Evolutionary conservation across 192 early-diverging fungal genomes (phyloP), one percentile per base, ranked within the genome.

Genomic region (Backusella westeae): DNA sequence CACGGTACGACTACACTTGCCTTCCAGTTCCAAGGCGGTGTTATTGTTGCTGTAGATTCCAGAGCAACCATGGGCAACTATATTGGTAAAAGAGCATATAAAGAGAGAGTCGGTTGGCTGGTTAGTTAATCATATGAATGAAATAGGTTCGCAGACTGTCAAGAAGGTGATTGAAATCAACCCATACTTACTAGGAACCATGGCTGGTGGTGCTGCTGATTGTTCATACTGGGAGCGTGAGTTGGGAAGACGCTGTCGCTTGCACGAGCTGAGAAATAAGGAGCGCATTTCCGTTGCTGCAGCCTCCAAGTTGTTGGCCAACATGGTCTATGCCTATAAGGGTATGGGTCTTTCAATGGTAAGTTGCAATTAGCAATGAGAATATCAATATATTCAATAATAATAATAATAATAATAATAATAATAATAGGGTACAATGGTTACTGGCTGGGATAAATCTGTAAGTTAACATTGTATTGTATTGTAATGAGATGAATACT

Each of bases 121-220:
- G 32, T 32, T 32, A 32, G 32, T 3, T 32, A 32, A 32, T 3
- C 32, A 67, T 70, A 49, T 75, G 21, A n/a, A 39, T 44, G 32
- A 66, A 56, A 23, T 89, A 94, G 94, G 94, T 49, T 96, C 97
- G 41, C 95, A 97, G 83, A 92, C 91, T 23, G 96, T 99, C 38
- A 98, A 98, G 78, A 99, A 99, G 85, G 92, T 99, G 17, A 98
- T 99, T 83, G 97, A 99, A 80, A 99, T 99, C 78, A 99, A 98
- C 86, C 96, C 95, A 56, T 98, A 96, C 78, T 86, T 99, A 74
- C 87, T 99, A 42, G 98, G 97, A 41, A 99, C 98, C 15, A 97
- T 99, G 95, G 98, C 98, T 44, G 98, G 98, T 74, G 98, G 98
- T 86, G 98, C 98, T 4, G 98, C 97, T 12, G 98, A 99, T 84